phyloP scores from a whole-genome alignment of 805 yeast species.

The Candida alai region DNA sequence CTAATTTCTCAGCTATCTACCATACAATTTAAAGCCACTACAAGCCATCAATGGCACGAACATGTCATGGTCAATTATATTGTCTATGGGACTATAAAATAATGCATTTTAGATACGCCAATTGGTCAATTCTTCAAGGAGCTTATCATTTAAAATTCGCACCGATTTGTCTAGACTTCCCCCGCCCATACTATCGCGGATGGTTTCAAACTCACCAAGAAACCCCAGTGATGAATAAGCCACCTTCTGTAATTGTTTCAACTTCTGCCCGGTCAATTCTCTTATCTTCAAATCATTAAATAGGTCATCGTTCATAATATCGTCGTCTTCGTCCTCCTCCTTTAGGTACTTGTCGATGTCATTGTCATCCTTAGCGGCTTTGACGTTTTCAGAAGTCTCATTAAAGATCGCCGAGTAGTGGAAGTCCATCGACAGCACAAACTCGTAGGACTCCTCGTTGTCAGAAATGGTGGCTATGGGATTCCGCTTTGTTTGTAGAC shows the following conservation, averaged over 20 bases:
- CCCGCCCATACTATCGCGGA: conserved; percentile 1
- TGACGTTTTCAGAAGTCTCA: conserved; percentile 1
- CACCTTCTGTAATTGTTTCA: not conserved
- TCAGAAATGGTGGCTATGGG: not conserved
- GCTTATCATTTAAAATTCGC: conserved; percentile 9
- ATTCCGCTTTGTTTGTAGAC: conserved; percentile 5
- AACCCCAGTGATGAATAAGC: not conserved
- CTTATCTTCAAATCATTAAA: conserved; percentile 10
- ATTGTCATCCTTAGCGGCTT: conserved; percentile 4
- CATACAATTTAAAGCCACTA: too few relatives aligned
- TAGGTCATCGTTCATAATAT: conserved; percentile 13
- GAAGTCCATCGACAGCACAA: conserved; percentile 17
- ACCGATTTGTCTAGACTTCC: conserved; percentile 6
- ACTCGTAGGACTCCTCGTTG: conserved; percentile 12
- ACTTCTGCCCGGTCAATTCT: conserved; percentile 5
- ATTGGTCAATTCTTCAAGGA: conserved; percentile 10
- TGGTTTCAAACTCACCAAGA: conserved; percentile 3
- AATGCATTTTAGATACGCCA: too few relatives aligned
- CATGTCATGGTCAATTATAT: too few relatives aligned
- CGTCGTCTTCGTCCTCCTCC: conserved; percentile 11
- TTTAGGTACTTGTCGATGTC: conserved; percentile 7
- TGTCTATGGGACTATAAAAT: too few relatives aligned
- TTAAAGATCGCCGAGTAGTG: conserved; percentile 23
- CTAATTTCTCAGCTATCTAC: too few relatives aligned
- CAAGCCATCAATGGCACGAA: too few relatives aligned